Conservation (phyloP, 805 yeast genomes). For the Starmerella davenportii region DNA sequence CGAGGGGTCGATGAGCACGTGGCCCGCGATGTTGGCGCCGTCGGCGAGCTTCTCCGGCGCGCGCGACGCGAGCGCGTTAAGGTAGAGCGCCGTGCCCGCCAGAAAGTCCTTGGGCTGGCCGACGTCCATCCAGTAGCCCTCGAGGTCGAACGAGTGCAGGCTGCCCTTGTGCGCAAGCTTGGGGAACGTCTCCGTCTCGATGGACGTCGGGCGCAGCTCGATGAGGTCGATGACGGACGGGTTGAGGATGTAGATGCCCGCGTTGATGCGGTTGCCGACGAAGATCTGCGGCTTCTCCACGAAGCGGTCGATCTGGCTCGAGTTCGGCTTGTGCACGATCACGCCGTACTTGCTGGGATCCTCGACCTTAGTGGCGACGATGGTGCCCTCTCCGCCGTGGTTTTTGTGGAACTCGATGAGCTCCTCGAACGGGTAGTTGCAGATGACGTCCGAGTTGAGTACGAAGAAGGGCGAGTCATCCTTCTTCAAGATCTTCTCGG, state of each 20-base stretch:
- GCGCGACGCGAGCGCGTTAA: constrained; percentile 71
- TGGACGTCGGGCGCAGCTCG: constrained; percentile 96
- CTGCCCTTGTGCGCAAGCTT: constrained; percentile 71
- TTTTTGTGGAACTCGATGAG: constrained; percentile 81
- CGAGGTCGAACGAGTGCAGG: constrained; percentile 88
- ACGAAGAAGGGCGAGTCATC: constrained; percentile 95
- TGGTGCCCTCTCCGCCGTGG: constrained; percentile 96
- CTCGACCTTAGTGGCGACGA: constrained; percentile 98
- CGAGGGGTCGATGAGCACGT: constrained; percentile 84
- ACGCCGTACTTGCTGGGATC: constrained; percentile 99
- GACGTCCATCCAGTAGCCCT: constrained; percentile 99
- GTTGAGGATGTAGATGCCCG: constrained; percentile 95
- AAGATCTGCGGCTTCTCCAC: constrained; percentile 99
- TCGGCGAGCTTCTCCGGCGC: constrained; percentile 48
- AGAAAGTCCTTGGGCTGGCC: constrained; percentile 99
- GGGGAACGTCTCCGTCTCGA: constrained; percentile 99
- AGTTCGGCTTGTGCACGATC: constrained; percentile 88
- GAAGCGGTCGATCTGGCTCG: constrained; percentile 92
- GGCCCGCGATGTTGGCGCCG: constrained; percentile 61
- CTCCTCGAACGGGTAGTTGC: constrained; percentile 94
- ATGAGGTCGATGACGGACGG: constrained; percentile 93
- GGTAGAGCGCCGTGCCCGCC: constrained; percentile 84
- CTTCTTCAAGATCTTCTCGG: constrained; percentile 82
- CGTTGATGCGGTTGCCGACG: constrained; percentile 98
- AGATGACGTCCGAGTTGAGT: constrained; percentile 92